Percentiles rank a stretch among this genome's conserved stretches.
phyloP scores from a whole-genome alignment of 2,329 filamentous ascomycete species.

The Leptodontidium sp. region DNA sequence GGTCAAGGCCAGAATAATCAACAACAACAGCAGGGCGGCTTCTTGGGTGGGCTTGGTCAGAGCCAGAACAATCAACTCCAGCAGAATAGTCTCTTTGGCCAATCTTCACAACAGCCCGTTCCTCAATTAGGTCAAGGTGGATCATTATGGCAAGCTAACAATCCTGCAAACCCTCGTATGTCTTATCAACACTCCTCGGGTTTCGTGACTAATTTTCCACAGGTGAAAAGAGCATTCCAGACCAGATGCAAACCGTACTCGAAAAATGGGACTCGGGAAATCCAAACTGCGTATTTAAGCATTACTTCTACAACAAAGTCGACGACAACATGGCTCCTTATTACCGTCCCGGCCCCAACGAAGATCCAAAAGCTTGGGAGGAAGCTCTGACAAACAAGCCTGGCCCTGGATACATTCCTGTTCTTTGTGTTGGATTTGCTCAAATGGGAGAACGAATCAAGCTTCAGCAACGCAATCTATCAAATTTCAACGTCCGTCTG shows the following conservation, averaged over 20 bases:
- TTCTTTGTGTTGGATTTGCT: conserved; percentile 77
- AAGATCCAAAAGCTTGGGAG: conserved; percentile 84
- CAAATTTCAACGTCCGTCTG: conserved; percentile 73
- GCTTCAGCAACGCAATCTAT: conserved; percentile 74
- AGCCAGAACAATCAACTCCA: conserved; percentile 40
- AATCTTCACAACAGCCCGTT: conserved; percentile 44
- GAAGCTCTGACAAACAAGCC: conserved; percentile 84
- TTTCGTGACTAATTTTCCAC: conserved; percentile 33
- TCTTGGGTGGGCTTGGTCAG: conserved; percentile 36
- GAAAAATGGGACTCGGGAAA: conserved; percentile 78
- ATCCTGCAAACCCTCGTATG: conserved; percentile 43
- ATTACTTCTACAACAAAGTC: conserved; percentile 90
- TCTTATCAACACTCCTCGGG: background rate
- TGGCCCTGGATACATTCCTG: conserved; percentile 77
- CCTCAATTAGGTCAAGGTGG: conserved; percentile 39
- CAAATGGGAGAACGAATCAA: conserved; percentile 76
- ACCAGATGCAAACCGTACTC: conserved; percentile 75
- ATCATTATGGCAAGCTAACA: conserved; percentile 45
- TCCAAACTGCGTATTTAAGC: conserved; percentile 77
- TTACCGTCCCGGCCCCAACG: conserved; percentile 73
- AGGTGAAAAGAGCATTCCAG: conserved; percentile 77
- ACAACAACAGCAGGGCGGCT: conserved; percentile 31
- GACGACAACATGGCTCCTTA: conserved; percentile 78
- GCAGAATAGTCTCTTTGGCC: conserved; percentile 29
- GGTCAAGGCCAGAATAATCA: conserved; percentile 26